Evolutionary conservation across 1,284 basidiomycete genomes (phyloP), one percentile per base, ranked within the genome.

Genomic region (Nidula niveotomentosa): DNA sequence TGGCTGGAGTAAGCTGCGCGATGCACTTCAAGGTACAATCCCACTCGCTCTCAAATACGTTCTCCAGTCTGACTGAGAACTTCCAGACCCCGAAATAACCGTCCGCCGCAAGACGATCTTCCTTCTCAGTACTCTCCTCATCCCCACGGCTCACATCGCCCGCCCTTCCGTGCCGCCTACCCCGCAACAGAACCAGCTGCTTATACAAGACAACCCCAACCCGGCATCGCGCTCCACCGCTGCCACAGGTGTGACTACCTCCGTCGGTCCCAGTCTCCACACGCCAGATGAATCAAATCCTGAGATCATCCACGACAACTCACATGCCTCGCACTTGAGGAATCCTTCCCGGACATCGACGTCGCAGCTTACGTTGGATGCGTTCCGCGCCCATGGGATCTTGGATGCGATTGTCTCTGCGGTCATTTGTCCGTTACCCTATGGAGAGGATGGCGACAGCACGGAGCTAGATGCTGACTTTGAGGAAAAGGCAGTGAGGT

Each of bases 31-130:
- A 73, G 88, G 88, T 88, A 39, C n/a, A 72, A 18, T 59, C 59
- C 58, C 60, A 61, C 48, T 55, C 50, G 55, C 30, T 46, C 48
- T 65, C 15, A 58, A 54, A 7, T 53, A 55, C 18, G 48, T 54
- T 37, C 39, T 34, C 17, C 51, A 49, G 49, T 53, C 56, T 53
- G 43, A 52, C 45, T 46, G 57, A 35, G 51, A 18, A 4, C 37
- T 64, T 36, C 47, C 62, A 83, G 95, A 98, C 69, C 85, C 90
- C 2, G 88, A 91, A 55, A 86, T 91, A 45, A 74, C 77, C 15
- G 83, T 98, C 48, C 84, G 94, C 13, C 80, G 94, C 53, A 98
- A 98, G 73, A 79, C 86, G 1, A 84, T 88, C 0, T 98, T 98
- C 75, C 80, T 98, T 15, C 76, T 98, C 52, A 88, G 85, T 60